Evolutionary conservation across 495 filamentous ascomycete genomes (phyloP), one percentile per base, ranked within the genome.

Genomic region (Acidomyces sp.): DNA sequence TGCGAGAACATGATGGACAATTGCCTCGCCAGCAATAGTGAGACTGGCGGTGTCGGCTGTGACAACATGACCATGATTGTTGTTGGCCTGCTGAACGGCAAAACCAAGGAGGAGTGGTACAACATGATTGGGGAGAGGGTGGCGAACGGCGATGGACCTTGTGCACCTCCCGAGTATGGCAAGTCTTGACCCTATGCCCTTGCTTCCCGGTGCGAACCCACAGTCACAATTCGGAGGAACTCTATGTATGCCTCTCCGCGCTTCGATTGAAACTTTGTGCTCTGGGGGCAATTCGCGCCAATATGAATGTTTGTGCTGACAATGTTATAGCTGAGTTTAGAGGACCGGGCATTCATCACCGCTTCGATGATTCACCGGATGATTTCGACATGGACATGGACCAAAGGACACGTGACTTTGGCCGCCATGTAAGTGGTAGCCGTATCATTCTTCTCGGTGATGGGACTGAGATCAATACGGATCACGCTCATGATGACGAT

Each of bases 1-100:
- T 93, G 86, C 62, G 90, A 97, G 67, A 97, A 97, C 67, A 92
- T 97, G 85, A 97, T 97, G 90, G 87, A 96, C 67, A 97, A 96
- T 64, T 97, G 90, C 59, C 72, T 96, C 39, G 83, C 90, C 21
- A 86, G 85, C 37, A 95, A 90, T 69, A 90, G 86, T 52, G 92
- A 97, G 62, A 96, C 90, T 29, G 90, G 90, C 23, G 90, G 90
- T 31, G 90, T 97, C 34, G 90, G 90, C 46, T 97, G 90, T 63
- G 90, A 97, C 64, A 97, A 97, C 68, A 97, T 97, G 90, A 97
- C 90, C 49, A 94, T 96, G 82, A 70, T 78, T 52, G 67, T 97
- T 49, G 68, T 97, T 57, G 90, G 79, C 47, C 74, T 97, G 54
- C 74, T 97, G 39, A 74, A 78, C 49, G 90, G 88, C 58, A 80